Conservation (phyloP, 2,329 filamentous ascomycete genomes). For the Coniochaeta sp. region DNA sequence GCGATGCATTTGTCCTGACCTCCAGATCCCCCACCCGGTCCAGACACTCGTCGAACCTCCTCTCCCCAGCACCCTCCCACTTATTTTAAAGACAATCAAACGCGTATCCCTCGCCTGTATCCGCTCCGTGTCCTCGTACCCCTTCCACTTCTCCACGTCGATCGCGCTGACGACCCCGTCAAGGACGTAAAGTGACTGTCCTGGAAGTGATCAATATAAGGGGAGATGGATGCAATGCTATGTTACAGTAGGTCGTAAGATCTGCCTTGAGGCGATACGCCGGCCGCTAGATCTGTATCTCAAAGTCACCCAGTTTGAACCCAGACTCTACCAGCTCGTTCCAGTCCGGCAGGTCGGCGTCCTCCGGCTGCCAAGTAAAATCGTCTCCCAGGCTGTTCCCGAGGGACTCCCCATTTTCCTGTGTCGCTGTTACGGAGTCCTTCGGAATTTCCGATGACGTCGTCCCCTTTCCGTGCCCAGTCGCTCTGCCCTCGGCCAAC, state of each 20-base stretch:
- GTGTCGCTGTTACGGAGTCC: neutral
- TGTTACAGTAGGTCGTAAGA: neutral
- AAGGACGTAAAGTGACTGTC: slow-evolving; percentile 60
- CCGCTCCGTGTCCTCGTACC: slow-evolving; percentile 85
- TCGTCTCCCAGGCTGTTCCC: neutral
- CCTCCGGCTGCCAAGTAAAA: neutral
- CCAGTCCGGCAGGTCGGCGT: neutral
- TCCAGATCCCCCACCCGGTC: slow-evolving; percentile 77
- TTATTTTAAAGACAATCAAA: slow-evolving; percentile 88
- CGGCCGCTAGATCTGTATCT: neutral
- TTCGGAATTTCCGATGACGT: neutral
- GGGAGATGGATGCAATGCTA: too few species aligned
- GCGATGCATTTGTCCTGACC: too few species aligned
- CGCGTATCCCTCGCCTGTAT: slow-evolving; percentile 88
- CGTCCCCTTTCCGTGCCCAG: neutral
- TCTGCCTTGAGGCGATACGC: neutral
- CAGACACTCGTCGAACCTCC: slow-evolving; percentile 67
- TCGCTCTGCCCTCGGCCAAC: neutral
- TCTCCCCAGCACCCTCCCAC: slow-evolving; percentile 72
- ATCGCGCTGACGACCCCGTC: slow-evolving; percentile 87
- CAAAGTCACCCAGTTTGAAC: neutral
- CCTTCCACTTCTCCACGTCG: slow-evolving; percentile 91
- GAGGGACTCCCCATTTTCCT: neutral
- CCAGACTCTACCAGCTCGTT: neutral
- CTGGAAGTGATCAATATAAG: neutral